Base-by-base conservation (phyloP, 2,329 filamentous ascomycete genomes). In the Drechmeria coniospora region DNA sequence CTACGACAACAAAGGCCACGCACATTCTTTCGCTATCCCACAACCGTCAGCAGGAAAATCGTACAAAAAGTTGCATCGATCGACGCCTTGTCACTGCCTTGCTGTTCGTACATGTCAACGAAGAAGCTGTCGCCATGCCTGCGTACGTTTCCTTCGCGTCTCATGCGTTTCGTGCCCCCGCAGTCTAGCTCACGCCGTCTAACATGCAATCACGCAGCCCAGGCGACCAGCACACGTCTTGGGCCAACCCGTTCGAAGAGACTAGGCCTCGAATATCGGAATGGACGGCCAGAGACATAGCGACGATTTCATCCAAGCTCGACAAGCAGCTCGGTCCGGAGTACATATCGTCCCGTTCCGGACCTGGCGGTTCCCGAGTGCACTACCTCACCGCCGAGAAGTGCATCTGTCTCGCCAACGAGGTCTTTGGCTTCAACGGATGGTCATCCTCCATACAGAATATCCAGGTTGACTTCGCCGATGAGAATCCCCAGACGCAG, bases 361-460 rank as follows among this genome's bases (percentile, higher is more conserved):
- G 90, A 3, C 78, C 84, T 9, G 79, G 76, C 8, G 86, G 86
- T 27, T 71, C 77, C 37, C 87, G 80, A 48, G 80, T 98, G 12
- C 83, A 92, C 50, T 98, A 98, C 54, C 65, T 98, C 28, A 74
- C 84, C n/a, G 86, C 84, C 1, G 87, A 95, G 47, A 98, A 98
- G 58, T 86, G 80, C 47, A 98, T 98, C 50, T 79, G 81, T 32
- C 75, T 94, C 28, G 86, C 86, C 29, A 94, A 94, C 45, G 82
- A 94, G 50, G 76, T 94, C 1, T 93, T 94, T 56, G 86, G 86
- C 8, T 94, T 94, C 61, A 93, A 94, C 55, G 86, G 86, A 43
- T 98, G 90, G 90, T 93, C 82, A 8, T 92, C 82, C 31, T 79
- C 79, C n/a, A 90, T 98, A 33, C 81, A 87, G 47, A 84, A 92